These are phyloP conservation scores for Kickxella alabastrina DNA, from an alignment of 192 early-diverging fungal species.

Conservation along the genomic window DNA sequence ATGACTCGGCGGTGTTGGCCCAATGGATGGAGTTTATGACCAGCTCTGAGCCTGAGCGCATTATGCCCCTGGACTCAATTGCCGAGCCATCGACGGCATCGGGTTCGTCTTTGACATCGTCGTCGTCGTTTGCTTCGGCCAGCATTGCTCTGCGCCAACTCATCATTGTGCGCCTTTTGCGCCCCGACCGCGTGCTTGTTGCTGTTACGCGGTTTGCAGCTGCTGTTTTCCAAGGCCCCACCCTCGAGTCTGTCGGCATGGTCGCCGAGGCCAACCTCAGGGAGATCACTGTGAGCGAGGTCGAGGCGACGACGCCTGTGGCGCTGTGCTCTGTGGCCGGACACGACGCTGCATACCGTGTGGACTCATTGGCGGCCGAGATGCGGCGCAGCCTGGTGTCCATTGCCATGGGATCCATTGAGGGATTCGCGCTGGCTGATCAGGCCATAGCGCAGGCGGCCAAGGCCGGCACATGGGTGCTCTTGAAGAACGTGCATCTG, in stretches of 20 bases:
- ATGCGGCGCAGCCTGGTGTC: conserved; percentile 59
- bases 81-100: background rate
- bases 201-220: conserved; percentile 69
- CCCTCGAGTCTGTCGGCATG: conserved; percentile 14
- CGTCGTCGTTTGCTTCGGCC: too few species aligned
- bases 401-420: conserved; percentile 97
- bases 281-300: conserved; percentile 68
- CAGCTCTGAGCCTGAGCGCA: conserved; percentile 18
- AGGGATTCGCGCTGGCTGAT: conserved; percentile 88
- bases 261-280: conserved; percentile 67
- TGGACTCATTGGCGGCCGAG: conserved; percentile 83
- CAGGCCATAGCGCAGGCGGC: conserved; percentile 79
- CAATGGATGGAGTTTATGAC: conserved; percentile 23
- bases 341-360: conserved; percentile 92
- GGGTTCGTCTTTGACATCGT: conserved; percentile 17
- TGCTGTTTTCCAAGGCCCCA: conserved; percentile 46
- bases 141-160: conserved; percentile 71
- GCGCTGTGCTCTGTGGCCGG: conserved; percentile 91
- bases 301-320: conserved; percentile 70
- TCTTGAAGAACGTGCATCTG: conserved; percentile 99
- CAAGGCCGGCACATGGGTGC: conserved; percentile 88
- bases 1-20: background rate
- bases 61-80: conserved; percentile 17
- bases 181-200: conserved; percentile 83
- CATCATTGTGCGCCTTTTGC: conserved; percentile 77